Percentiles rank a stretch among this genome's conserved stretches.
Evolutionary conservation across 2,329 filamentous ascomycete species (phyloP).

Genomic region (Verticillium tricorpus): DNA sequence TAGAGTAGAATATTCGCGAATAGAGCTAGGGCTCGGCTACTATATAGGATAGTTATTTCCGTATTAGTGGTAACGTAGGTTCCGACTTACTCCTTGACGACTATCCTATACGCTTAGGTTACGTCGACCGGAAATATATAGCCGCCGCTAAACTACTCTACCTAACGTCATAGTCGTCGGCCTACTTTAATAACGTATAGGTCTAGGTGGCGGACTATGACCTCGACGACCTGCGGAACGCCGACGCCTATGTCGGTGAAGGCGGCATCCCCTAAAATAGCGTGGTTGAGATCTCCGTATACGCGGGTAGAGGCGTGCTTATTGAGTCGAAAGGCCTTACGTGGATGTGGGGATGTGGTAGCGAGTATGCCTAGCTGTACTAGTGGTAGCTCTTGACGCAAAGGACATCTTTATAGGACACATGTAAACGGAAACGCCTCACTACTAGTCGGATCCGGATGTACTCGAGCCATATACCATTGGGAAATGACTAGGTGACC

Average conservation of each 20-base stretch:
- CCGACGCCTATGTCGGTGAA: constrained; percentile 46
- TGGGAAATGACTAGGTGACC: constrained; percentile 8
- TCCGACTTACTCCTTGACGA: constrained; percentile 58
- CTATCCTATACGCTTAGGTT: constrained; percentile 43
- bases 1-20: constrained; percentile 66
- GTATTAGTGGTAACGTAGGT: constrained; percentile 67
- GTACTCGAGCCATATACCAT: not conserved
- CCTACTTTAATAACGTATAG: constrained; percentile 53
- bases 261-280: not conserved
- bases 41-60: constrained; percentile 52
- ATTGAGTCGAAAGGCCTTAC: constrained; percentile 24
- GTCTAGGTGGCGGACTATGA: constrained; percentile 64
- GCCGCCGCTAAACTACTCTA: constrained; percentile 52
- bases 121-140: constrained; percentile 50
- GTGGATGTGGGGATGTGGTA: constrained; percentile 36
- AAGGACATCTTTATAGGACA: constrained; percentile 44
- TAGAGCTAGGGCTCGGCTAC: constrained; percentile 36
- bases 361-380: constrained; percentile 43
- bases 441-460: constrained; percentile 48
- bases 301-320: constrained; percentile 24
- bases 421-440: constrained; percentile 53
- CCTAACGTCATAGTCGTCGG: constrained; percentile 36
- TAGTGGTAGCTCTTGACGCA: constrained; percentile 44
- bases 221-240: not conserved
- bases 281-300: constrained; percentile 24